Percentiles rank a stretch among this genome's conserved stretches.
phyloP scores from a whole-genome alignment of 331 rosid genomes.

The Malus hybrid region DNA sequence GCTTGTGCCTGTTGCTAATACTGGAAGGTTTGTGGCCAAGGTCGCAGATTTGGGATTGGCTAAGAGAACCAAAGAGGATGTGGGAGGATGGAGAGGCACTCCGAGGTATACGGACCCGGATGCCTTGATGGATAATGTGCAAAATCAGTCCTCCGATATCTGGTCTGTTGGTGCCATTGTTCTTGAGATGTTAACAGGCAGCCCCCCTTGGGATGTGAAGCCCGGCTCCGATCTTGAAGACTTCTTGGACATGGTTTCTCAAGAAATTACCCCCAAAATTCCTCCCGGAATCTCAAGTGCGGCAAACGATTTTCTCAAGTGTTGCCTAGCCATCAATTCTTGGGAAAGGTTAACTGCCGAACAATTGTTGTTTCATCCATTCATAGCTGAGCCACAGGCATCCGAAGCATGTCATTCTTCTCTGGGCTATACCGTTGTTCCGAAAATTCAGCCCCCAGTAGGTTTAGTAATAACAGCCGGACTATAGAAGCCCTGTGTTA shows the following conservation, averaged over 20 bases:
- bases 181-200: constrained; percentile 14
- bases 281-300: background rate
- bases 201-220: background rate
- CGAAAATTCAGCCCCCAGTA: too few relatives aligned
- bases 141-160: constrained; percentile 12
- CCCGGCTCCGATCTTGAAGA: background rate
- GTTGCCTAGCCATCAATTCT: background rate
- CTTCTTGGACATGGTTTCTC: too few relatives aligned
- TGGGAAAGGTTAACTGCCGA: background rate
- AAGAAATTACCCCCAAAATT: background rate
- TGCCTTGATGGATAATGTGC: background rate
- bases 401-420: too few relatives aligned
- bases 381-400: background rate
- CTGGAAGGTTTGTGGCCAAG: constrained; percentile 1
- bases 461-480: too few relatives aligned
- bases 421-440: too few relatives aligned
- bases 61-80: background rate
- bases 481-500: too few relatives aligned
- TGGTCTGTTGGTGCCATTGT: constrained; percentile 29
- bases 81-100: constrained; percentile 14
- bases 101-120: constrained; percentile 20
- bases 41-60: constrained; percentile 25
- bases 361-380: background rate
- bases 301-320: background rate
- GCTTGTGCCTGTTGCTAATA: background rate